Evolutionary conservation across 1,284 basidiomycete species (phyloP), one percentile per base, ranked within the genome.

Genomic region (Boletus sp.): DNA sequence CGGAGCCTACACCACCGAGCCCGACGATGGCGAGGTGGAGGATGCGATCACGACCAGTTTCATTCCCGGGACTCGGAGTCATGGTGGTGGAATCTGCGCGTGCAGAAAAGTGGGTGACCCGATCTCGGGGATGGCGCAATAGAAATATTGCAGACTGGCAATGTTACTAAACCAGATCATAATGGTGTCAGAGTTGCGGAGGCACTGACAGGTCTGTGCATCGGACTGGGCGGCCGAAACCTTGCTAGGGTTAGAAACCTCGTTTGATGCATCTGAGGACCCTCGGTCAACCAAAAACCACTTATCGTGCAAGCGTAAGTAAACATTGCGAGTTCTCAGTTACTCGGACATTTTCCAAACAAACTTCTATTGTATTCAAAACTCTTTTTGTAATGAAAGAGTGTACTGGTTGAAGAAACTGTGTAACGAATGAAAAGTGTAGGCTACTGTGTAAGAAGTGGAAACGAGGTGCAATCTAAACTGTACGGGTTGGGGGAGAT

Each of bases 1-100:
- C 89, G 37, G 80, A 75, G 38, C 94, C 94, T 41, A 96, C 94
- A 48, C 93, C 85, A 12, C 93, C 93, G 37, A 91, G 78, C 51
- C 93, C 93, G 51, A 95, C 75, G 54, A 94, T 76, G 39, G 90
- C 89, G 48, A 94, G 80, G 46, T 76, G 70, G 52, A 83, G 64
- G 36, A 55, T 16, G 32, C 50, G 57, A 54, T 57, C 53, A 22
- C 16, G 48, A 16, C 22, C 38, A 12, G 27, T 38, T 33, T 19
- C 33, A 37, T 22, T 50, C 62, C 14, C 30, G 8, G n/a, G 8
- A 14, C 30, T 9, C 16, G 8, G 16, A 16, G 30, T 8, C 30
- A 32, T 32, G n/a, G 66, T 66, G n/a, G 22, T 46, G 13, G 25
- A 23, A n/a, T n/a, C 7, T 34, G 38, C 8, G 23, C 22, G 48